phyloP scores from a whole-genome alignment of 164 flowering plant genomes.

The Aristolochia contorta region DNA sequence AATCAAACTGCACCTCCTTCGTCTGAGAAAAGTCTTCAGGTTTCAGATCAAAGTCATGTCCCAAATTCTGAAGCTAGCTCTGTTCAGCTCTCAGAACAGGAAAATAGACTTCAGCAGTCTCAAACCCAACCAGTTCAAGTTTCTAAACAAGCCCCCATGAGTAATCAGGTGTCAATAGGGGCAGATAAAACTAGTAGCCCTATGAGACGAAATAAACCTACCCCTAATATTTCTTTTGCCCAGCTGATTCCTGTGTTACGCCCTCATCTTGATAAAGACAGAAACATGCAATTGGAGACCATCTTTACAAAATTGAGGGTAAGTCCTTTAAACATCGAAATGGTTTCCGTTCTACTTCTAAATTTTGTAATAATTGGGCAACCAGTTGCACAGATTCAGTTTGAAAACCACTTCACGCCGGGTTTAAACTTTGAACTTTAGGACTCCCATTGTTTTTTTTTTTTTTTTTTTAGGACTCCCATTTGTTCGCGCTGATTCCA shows the following conservation, averaged over 20 bases:
- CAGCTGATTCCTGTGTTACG: slow-evolving; percentile 55
- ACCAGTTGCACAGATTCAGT: too few species aligned
- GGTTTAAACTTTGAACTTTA: too few species aligned
- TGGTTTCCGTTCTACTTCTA: too few species aligned
- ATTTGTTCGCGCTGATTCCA: too few species aligned
- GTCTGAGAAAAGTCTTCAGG: slow-evolving; percentile 15
- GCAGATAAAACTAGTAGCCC: slow-evolving; percentile 29
- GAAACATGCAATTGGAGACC: slow-evolving; percentile 60
- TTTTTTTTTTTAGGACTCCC: too few species aligned
- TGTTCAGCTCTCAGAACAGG: slow-evolving; percentile 23
- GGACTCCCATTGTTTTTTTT: too few species aligned
- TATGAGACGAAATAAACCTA: slow-evolving; percentile 30
- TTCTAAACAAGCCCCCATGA: slow-evolving; percentile 31
- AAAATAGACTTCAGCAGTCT: slow-evolving; percentile 15
- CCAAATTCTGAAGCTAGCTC: slow-evolving; percentile 33
- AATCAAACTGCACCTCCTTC: slow-evolving; percentile 22
- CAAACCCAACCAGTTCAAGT: slow-evolving; percentile 37
- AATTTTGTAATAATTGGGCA: too few species aligned
- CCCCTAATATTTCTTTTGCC: slow-evolving; percentile 45
- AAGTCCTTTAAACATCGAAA: slow-evolving; percentile 4
- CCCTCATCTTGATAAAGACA: slow-evolving; percentile 86
- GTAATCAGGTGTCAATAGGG: slow-evolving; percentile 30
- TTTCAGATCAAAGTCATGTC: slow-evolving; percentile 8
- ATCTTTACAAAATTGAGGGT: slow-evolving; percentile 67
- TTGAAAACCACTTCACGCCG: too few species aligned